These are phyloP conservation scores for Penicillium capsulatum DNA, from an alignment of 2,329 filamentous ascomycete species.

Conservation along the genomic window DNA sequence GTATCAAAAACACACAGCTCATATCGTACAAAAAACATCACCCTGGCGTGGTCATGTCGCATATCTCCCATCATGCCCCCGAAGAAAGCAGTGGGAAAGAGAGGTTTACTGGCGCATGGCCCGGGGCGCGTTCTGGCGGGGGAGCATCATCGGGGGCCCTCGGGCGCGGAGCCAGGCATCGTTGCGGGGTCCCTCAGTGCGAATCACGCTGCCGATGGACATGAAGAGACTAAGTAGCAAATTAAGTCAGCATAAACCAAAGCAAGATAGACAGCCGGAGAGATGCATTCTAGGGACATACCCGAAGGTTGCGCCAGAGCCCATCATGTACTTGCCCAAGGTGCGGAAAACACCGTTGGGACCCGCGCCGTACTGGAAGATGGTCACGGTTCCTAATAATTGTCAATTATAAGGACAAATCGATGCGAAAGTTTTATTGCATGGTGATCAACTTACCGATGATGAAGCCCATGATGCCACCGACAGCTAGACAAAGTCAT, in stretches of 20 bases:
- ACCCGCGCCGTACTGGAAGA: conserved; percentile 90
- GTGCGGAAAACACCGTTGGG: conserved; percentile 91
- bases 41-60: conserved; percentile 18
- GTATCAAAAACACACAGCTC: conserved; percentile 15
- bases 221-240: conserved; percentile 72
- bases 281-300: too few species aligned
- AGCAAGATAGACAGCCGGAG: too few species aligned
- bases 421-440: too few species aligned
- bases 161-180: conserved; percentile 71
- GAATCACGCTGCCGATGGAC: conserved; percentile 95
- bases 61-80: conserved; percentile 5
- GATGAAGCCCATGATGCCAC: conserved; percentile 95
- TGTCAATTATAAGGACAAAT: too few species aligned
- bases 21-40: conserved; percentile 33
- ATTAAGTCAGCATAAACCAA: conserved; percentile 6
- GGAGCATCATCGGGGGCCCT: conserved; percentile 67
- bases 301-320: conserved; percentile 94
- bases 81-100: not conserved
- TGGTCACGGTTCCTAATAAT: conserved; percentile 74
- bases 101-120: conserved; percentile 29
- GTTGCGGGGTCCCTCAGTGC: conserved; percentile 79
- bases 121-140: conserved; percentile 40
- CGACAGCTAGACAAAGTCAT: conserved; percentile 64
- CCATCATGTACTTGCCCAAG: conserved; percentile 93
- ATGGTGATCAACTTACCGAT: conserved; percentile 67